Evolutionary conservation across 257 asterid genomes (phyloP), one percentile per base, ranked within the genome.

Genomic region (Lantana camara): DNA sequence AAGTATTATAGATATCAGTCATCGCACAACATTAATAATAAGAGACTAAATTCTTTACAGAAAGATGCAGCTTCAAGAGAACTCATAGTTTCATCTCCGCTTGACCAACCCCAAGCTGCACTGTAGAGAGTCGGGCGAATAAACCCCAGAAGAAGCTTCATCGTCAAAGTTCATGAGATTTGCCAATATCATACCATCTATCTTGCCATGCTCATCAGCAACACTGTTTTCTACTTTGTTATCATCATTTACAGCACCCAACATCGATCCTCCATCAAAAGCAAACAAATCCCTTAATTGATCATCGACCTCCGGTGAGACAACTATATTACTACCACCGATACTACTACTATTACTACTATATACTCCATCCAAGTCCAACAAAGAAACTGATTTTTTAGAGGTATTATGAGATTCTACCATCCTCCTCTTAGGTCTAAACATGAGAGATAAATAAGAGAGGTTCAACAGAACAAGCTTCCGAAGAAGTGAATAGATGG

Each of bases 101-200:
- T 49, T 84, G 55, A 75, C 75, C 66, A 83, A 69, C 20, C 89
- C 77, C 69, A 52, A 17, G 63, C 68, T 62, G 64, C 73, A 58
- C 12, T 68, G 72, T 1, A 50, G 17, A 42, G 77, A 53, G 54
- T 41, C 77, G 0, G 32, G 24, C 13, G 66, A 40, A 30, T 58
- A 46, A 66, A 76, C 64, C 54, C 68, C 47, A 14, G 63, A 44
- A 45, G 72, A 44, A 45, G 72, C 66, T 66, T 68, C 69, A 30
- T 67, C 85, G 57, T 55, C 76, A 54, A 83, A 79, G 19, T 73
- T 80, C 13, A 60, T 41, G 12, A 85, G 71, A 72, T 79, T 85
- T 24, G 86, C 78, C 59, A 55, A 47, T 34, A 88, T 76, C 93
- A 88, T 79, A 69, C 74, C 63, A 41, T 91, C 89, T 9, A 91